Base-by-base conservation (phyloP, 352 stramenopile genomes). In the Pythium phragmitis region DNA sequence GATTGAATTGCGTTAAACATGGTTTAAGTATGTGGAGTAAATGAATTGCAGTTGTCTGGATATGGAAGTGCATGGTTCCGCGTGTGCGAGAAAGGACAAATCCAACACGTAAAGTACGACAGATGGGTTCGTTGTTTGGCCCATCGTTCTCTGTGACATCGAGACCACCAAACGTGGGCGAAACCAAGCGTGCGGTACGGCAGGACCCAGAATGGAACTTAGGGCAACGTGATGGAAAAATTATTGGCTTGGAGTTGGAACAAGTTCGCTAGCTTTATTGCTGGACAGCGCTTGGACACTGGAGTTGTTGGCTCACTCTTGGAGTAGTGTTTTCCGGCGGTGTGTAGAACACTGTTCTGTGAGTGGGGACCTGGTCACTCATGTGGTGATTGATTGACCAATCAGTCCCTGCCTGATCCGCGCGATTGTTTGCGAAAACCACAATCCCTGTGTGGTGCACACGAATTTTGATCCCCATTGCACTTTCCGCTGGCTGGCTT, bases 41-140 rank as follows among this genome's bases (percentile, higher is more conserved):
- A 50, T 63, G 58, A 72, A 70, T 68, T 63, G 62, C 11, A 0
- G 48, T 73, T 19, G 9, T 63, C 56, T 59, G 19, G n/a, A 9
- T 51, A 30, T 50, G 19, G n/a, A 9, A 46, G 13, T 50, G 11
- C 28, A 14, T 41, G 48, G 48, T 67, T 66, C 64, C 5, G 11
- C 6, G 16, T 26, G 43, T 7, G n/a, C 7, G n/a, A 50, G 1
- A 42, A 42, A 16, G 48, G 48, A 8, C 48, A 21, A 14, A 16
- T 1, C 28, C 17, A 55, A 55, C 48, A 55, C 23, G 48, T 41
- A 55, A 55, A 55, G 48, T 37, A 55, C 48, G 48, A 37, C 26
- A 55, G 48, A 37, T 55, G 48, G 48, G 48, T 21, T 21, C 21
- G 21, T 21, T 21, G 21, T 21, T 21, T 21, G 21, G 21, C 21